Percentiles rank a stretch among this genome's conserved stretches.
phyloP scores from a whole-genome alignment of 768 basidiomycete genomes.

The Leccinum longicurvipes region DNA sequence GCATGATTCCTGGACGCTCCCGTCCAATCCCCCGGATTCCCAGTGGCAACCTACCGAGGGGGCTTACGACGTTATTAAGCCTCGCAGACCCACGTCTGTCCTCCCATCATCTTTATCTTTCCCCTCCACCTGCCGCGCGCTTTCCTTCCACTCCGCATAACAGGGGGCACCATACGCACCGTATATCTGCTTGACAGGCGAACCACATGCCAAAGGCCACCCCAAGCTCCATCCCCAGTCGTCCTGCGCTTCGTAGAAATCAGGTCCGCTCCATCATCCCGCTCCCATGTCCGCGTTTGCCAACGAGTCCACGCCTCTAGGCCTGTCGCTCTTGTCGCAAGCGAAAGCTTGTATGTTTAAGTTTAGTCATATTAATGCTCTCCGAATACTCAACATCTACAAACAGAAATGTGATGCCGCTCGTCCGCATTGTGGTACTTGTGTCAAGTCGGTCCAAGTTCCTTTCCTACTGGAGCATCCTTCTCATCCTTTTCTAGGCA shows the following conservation, averaged over 20 bases:
- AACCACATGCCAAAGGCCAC: slow-evolving; percentile 65
- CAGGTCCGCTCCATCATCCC: slow-evolving; percentile 45
- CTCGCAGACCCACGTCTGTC: neutral
- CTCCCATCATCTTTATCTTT: neutral
- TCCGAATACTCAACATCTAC: slow-evolving; percentile 7
- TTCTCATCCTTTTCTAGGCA: slow-evolving; percentile 44
- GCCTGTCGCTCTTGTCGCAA: slow-evolving; percentile 82
- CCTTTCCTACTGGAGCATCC: neutral
- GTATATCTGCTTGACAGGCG: neutral
- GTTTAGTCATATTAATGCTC: neutral
- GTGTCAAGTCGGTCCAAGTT: slow-evolving; percentile 69
- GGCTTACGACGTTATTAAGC: neutral
- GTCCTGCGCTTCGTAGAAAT: slow-evolving; percentile 73
- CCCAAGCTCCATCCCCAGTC: slow-evolving; percentile 36
- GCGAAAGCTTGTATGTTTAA: slow-evolving; percentile 67
- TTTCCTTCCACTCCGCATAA: neutral
- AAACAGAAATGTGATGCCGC: slow-evolving; percentile 83
- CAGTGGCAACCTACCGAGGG: neutral
- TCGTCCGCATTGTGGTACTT: slow-evolving; percentile 82
- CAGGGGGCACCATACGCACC: slow-evolving; percentile 4
- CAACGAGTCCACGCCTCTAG: slow-evolving; percentile 33
- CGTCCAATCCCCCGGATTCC: neutral
- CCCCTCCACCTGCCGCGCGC: neutral
- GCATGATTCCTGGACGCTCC: neutral
- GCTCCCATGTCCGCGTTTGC: slow-evolving; percentile 5